Evolutionary conservation across 768 basidiomycete species (phyloP), one percentile per base, ranked within the genome.

Genomic region (Exsudoporus frostii): DNA sequence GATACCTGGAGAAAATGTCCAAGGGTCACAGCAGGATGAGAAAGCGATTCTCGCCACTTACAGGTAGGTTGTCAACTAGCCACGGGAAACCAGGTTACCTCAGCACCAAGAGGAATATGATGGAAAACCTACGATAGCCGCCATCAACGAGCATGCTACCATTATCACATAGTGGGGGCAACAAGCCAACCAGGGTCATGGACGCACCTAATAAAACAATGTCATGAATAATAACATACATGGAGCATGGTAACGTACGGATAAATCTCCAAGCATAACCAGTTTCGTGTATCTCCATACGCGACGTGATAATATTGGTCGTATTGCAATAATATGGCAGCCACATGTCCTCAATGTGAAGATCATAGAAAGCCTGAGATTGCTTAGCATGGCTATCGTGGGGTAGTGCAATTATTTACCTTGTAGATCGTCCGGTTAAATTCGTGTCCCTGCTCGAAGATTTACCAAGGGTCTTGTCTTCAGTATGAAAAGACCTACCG

Each of bases 241-340:
- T 11, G 10, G 11, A 47, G n/a, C 38, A 42, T 20, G 4, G 15
- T 42, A 41, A 65, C 79, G 60, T 66, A 90, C 92, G 88, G 50
- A 92, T 90, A 65, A 84, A 92, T 60, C 93, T 79, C 96, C 96
- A 99, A 13, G 97, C 96, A 73, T 98, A 98, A n/a, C 97, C 97
- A 13, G 92, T 91, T 61, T 95, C 90, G 63, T 99, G 97, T 39
- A 98, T 86, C 65, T 98, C 94, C 93, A 98, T 98, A 9, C 86
- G 81, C 9, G 93, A 97, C 41, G 90, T 92, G 48, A 87, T 93
- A 68, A 99, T 97, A 63, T 98, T 98, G 19, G 97, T 96, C 3
- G 96, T 92, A 63, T 98, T 98, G 72, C 94, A 97, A 73, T 96
- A 98, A 74, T 84, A 98, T 5, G 96, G 97, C 7, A 99, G 77